These are phyloP conservation scores for Penicillium sumatraense DNA, from an alignment of 2,329 filamentous ascomycete genomes.

Conservation along the genomic window DNA sequence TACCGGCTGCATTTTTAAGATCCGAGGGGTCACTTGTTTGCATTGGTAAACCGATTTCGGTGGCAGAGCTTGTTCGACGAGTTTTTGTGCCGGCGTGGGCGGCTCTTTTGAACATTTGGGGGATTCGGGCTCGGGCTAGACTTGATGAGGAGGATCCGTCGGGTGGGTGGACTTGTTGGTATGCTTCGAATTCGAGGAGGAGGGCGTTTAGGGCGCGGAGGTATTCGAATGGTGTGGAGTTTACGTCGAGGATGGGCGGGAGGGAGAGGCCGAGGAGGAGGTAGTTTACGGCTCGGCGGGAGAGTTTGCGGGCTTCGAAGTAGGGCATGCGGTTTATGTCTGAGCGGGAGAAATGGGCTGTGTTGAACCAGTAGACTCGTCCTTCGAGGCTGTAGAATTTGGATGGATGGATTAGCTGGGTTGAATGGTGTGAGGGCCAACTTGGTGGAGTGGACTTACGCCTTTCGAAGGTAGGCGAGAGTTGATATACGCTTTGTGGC, in stretches of 20 bases:
- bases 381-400: constrained; percentile 74
- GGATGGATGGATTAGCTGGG: not conserved
- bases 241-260: constrained; percentile 85
- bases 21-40: constrained; percentile 53
- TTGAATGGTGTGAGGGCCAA: not conserved
- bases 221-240: constrained; percentile 79
- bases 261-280: constrained; percentile 90
- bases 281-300: constrained; percentile 90
- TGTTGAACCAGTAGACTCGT: constrained; percentile 97
- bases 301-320: constrained; percentile 81
- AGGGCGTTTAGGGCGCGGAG: constrained; percentile 84
- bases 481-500: constrained; percentile 93
- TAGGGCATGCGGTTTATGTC: constrained; percentile 84
- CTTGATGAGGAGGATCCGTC: constrained; percentile 71
- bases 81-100: constrained; percentile 61
- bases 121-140: constrained; percentile 76
- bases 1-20: constrained; percentile 51
- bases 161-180: constrained; percentile 83
- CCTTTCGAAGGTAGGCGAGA: constrained; percentile 87
- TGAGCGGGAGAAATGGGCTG: constrained; percentile 82
- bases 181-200: constrained; percentile 89
- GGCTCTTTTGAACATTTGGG: constrained; percentile 78
- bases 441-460: constrained; percentile 62
- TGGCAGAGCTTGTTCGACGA: constrained; percentile 62
- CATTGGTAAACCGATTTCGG: constrained; percentile 63